Percentiles rank a stretch among this genome's conserved stretches.
phyloP scores from a whole-genome alignment of 2,329 filamentous ascomycete species.

The Xylaria multiplex region DNA sequence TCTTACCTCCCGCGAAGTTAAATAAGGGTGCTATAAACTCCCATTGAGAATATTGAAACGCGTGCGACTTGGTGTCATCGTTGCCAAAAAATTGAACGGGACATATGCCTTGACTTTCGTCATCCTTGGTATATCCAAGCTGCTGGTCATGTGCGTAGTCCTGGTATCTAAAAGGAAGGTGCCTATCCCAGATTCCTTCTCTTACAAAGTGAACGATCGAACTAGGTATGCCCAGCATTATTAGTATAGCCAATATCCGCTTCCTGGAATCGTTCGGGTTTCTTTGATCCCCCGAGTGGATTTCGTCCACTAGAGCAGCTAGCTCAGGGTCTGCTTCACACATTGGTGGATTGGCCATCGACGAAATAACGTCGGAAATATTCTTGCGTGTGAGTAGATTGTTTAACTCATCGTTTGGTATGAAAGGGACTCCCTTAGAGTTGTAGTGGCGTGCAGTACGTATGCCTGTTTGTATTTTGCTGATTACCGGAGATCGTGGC shows the following conservation, averaged over 20 bases:
- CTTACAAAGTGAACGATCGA: slow-evolving; percentile 1
- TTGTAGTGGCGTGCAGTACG: too few species aligned
- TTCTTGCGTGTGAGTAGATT: neutral
- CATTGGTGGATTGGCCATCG: too few species aligned
- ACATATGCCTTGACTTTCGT: neutral
- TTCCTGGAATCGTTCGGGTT: neutral
- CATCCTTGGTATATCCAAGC: neutral
- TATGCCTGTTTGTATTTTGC: neutral
- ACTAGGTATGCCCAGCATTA: neutral
- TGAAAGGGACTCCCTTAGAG: neutral
- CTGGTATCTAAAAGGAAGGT: slow-evolving; percentile 2
- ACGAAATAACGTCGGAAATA: neutral
- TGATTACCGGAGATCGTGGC: neutral
- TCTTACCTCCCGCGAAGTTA: neutral
- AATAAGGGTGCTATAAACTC: slow-evolving; percentile 4
- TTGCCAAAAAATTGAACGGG: neutral
- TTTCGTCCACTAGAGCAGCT: neutral
- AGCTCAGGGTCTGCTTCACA: neutral
- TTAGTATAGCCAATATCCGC: neutral
- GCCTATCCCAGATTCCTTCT: slow-evolving; percentile 3
- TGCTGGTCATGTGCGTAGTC: neutral
- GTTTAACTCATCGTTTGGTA: slow-evolving; percentile 6
- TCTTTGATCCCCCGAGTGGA: neutral
- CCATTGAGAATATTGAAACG: neutral
- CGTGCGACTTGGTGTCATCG: neutral